Evolutionary conservation across 768 basidiomycete genomes (phyloP).

Genomic region (Auricularia sp.): DNA sequence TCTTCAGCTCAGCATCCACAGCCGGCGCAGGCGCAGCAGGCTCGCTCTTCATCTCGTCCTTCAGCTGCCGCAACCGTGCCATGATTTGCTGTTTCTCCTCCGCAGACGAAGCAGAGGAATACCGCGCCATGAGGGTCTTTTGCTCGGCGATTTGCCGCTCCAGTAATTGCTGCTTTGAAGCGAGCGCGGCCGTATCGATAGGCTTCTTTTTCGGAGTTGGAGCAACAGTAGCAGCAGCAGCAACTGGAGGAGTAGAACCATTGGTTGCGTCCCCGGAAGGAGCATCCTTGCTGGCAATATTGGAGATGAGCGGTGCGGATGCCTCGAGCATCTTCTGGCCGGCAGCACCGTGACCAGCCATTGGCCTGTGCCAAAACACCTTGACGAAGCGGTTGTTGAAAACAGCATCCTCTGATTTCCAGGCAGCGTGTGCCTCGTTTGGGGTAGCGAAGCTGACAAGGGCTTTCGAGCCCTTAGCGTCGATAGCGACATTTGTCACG

Average conservation of each 20-base stretch:
- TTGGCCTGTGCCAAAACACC: conserved; percentile 88
- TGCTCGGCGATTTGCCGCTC: conserved; percentile 84
- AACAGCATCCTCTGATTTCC: conserved; percentile 91
- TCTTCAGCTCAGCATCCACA: conserved; percentile 42
- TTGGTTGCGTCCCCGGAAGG: background rate
- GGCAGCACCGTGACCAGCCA: conserved; percentile 79
- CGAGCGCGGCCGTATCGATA: conserved; percentile 31
- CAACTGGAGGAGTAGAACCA: background rate
- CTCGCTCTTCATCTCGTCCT: conserved; percentile 62
- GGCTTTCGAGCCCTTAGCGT: conserved; percentile 63
- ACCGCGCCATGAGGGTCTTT: conserved; percentile 67
- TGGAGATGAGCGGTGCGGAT: conserved; percentile 66
- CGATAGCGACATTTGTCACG: conserved; percentile 87
- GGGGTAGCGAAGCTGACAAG: conserved; percentile 81
- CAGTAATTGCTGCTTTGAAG: conserved; percentile 63
- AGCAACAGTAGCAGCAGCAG: conserved; percentile 27
- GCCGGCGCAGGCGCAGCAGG: conserved; percentile 17
- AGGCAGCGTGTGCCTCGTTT: conserved; percentile 76
- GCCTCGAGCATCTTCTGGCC: conserved; percentile 75
- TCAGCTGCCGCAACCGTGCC: conserved; percentile 61
- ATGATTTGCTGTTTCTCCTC: conserved; percentile 72
- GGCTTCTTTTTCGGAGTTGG: background rate
- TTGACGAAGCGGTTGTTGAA: conserved; percentile 93
- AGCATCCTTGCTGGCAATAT: conserved; percentile 26
- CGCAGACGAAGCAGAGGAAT: conserved; percentile 51